Percentiles rank a stretch among this genome's conserved stretches.
Evolutionary conservation across 2,329 filamentous ascomycete genomes (phyloP).

Genomic region (Epicoccum sorghinum): DNA sequence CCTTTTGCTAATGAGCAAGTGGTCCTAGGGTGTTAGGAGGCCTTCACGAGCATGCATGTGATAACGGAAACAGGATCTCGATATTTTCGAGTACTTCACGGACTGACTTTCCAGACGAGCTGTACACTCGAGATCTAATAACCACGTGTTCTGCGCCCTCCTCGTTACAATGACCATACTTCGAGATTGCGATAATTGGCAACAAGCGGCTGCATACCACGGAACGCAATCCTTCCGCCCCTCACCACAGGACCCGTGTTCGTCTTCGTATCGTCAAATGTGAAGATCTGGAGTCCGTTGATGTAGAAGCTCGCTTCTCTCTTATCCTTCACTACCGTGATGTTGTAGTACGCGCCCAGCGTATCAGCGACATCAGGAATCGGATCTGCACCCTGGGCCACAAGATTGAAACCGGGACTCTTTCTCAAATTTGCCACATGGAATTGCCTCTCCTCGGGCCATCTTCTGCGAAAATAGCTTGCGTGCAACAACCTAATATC

Average conservation of each 20-base stretch:
- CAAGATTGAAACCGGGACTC: conserved; percentile 40
- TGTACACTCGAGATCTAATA: no score
- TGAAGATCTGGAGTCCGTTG: conserved; percentile 37
- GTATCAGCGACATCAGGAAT: conserved; percentile 37
- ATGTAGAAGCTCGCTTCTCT: conserved; percentile 35
- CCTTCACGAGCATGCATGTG: no score
- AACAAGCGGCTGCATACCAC: conserved; percentile 41
- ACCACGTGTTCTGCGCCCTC: no score
- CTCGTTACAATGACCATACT: conserved; percentile 35
- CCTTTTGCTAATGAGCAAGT: no score
- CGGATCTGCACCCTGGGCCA: conserved; percentile 37
- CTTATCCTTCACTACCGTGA: conserved; percentile 42
- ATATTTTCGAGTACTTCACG: no score
- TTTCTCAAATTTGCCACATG: conserved; percentile 41
- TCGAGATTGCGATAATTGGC: conserved; percentile 41
- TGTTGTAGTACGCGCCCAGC: conserved; percentile 37
- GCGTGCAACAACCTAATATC: conserved; percentile 28
- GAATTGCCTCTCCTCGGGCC: conserved; percentile 38
- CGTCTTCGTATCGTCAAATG: conserved; percentile 34
- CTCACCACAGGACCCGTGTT: conserved; percentile 34
- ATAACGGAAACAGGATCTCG: no score
- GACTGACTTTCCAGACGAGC: no score
- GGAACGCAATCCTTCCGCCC: conserved; percentile 37
- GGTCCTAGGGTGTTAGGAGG: no score
- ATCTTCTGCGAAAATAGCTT: conserved; percentile 26